Evolutionary conservation across 169 alveolate genomes (phyloP).

Genomic region (Plasmodium vivax): DNA sequence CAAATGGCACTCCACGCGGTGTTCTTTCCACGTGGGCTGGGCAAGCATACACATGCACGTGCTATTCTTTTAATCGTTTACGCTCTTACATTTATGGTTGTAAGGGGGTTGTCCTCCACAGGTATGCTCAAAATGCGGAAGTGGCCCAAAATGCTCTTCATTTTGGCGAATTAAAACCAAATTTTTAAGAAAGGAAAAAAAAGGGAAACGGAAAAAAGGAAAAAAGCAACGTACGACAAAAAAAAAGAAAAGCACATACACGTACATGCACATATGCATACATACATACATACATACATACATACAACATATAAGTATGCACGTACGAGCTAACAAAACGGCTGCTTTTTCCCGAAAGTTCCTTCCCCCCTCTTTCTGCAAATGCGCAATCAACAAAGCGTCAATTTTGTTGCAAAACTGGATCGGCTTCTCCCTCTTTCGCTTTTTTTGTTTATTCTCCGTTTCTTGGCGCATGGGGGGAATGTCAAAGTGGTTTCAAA

Average conservation of each 20-base stretch:
- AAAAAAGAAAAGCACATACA: background rate
- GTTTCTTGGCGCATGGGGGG: background rate
- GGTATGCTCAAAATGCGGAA: slow-evolving; percentile 38
- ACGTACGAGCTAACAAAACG: background rate
- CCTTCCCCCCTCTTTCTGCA: background rate
- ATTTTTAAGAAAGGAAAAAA: background rate
- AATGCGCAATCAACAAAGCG: background rate
- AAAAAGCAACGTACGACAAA: background rate
- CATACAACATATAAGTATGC: too few relatives aligned
- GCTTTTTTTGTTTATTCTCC: background rate
- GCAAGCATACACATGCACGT: background rate
- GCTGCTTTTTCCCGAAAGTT: background rate
- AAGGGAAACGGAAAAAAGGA: background rate
- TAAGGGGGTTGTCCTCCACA: slow-evolving; percentile 42
- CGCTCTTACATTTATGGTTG: slow-evolving; percentile 34
- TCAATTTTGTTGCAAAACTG: background rate
- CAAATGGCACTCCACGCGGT: background rate
- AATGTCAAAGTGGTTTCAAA: background rate
- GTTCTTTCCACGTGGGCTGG: background rate
- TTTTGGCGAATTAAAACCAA: slow-evolving; percentile 16
- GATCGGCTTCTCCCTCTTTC: background rate
- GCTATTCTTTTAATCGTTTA: background rate
- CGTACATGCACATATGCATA: background rate
- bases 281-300: background rate
- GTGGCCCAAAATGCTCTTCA: slow-evolving; percentile 30